phyloP scores from a whole-genome alignment of 768 basidiomycete species.

The Suillus americanus region DNA sequence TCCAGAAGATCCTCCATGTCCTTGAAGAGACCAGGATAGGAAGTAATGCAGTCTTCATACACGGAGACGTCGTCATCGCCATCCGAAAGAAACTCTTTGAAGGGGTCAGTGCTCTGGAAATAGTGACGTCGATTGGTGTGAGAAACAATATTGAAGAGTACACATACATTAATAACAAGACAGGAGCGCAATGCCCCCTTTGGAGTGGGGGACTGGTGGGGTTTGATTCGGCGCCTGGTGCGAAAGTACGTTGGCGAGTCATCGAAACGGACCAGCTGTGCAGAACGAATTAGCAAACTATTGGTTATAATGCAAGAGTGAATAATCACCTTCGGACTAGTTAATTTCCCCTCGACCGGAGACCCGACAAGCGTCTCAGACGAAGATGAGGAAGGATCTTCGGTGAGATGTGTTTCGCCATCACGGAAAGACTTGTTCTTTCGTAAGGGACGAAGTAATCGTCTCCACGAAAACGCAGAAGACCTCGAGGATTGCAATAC shows the following conservation, averaged over 20 bases:
- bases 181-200: constrained; percentile 27
- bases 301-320: background rate
- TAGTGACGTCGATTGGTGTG: constrained; percentile 6
- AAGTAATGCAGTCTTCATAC: constrained; percentile 30
- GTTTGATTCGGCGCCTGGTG: constrained; percentile 18
- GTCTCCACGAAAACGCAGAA: constrained; percentile 23
- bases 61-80: constrained; percentile 21
- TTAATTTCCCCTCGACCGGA: constrained; percentile 11
- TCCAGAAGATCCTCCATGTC: constrained; percentile 22
- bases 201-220: constrained; percentile 10
- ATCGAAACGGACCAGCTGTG: constrained; percentile 27
- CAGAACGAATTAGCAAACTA: background rate
- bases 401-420: background rate
- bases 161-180: constrained; percentile 26
- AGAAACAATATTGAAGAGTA: background rate
- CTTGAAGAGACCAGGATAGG: constrained; percentile 16
- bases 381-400: constrained; percentile 7
- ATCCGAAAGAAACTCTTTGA: background rate
- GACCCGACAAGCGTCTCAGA: constrained; percentile 7
- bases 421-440: background rate
- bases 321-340: constrained; percentile 18
- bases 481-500: constrained; percentile 7
- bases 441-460: constrained; percentile 10
- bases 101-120: constrained; percentile 14
- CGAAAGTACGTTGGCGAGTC: constrained; percentile 25